Conservation (phyloP, 1,139 yeast species). For the Ogataea hybrid region DNA sequence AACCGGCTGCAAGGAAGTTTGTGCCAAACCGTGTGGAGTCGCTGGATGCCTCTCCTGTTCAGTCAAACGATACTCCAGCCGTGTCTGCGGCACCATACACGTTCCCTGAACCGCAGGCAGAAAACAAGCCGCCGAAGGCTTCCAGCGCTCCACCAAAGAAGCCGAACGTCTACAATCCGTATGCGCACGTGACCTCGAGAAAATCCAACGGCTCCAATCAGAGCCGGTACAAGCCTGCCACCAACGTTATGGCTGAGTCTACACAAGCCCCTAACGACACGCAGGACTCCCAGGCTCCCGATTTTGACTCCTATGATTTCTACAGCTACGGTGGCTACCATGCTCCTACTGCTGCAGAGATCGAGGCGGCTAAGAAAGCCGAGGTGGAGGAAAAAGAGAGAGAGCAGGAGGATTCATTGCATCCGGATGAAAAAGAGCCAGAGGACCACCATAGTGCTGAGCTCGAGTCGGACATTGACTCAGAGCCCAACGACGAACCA, state of each 20-base stretch:
- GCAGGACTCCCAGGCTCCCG: constrained; percentile 14
- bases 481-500: constrained; percentile 5
- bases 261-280: constrained; percentile 10
- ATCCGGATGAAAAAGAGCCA: not conserved
- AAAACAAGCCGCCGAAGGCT: constrained; percentile 2
- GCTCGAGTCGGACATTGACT: constrained; percentile 1
- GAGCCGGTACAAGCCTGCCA: constrained; percentile 12
- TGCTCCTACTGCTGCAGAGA: constrained; percentile 18
- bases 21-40: constrained; percentile 5
- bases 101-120: not conserved
- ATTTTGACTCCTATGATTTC: constrained; percentile 22
- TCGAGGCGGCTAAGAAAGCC: constrained; percentile 4
- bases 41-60: constrained; percentile 8
- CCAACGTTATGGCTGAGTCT: constrained; percentile 13
- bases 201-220: constrained; percentile 25
- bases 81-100: not conserved
- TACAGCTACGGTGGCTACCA: constrained; percentile 26
- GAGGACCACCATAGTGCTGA: constrained; percentile 3
- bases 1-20: constrained; percentile 16
- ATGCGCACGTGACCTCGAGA: constrained; percentile 16
- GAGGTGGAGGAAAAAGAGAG: constrained; percentile 3
- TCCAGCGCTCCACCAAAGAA: constrained; percentile 1
- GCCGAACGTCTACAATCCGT: constrained; percentile 15
- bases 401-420: not conserved
- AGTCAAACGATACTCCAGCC: constrained; percentile 3